Base-by-base conservation (phyloP, 2,329 filamentous ascomycete species). In the Raffaelea albimanens region DNA sequence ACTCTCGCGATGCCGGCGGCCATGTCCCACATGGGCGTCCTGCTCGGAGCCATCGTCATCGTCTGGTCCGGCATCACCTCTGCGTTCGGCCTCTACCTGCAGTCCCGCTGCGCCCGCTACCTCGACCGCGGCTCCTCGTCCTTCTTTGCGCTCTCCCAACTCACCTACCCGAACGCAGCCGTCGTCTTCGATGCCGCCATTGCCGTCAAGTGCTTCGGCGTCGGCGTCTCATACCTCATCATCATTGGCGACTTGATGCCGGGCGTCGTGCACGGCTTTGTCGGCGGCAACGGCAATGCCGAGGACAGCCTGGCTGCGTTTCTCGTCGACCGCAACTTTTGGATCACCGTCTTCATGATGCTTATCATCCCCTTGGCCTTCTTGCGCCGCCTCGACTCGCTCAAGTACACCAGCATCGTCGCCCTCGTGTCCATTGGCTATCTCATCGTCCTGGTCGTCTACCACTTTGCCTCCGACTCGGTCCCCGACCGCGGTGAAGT, bases 241-340 rank as follows among this genome's bases (percentile, higher is more conserved):
- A 97, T 98, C 59, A 97, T 98, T 57, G 93, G 93, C 44, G 93
- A 98, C 63, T 71, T 98, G 53, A 98, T 98, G 93, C 93, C 93
- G 1, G 91, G 89, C 36, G 93, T 98, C 10, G 82, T 93, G 21
- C 70, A 80, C 51, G 93, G 90, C 4, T 91, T 98, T 64, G 13
- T 13, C 7, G 25, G 25, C 13, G 25, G 25, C 7, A 78, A 80
- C 52, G 74, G 77, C 43, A 69, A 72, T 44, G 76, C 78, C 19
- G 77, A 74, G 18, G 73, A 78, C 2, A 69, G 84, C 40, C 76
- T 80, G 2, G 25, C 25, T 7, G 25, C 25, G 7, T 97, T 91
- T 59, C 68, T 97, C 53, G 75, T 91, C 40, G 89, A 97, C 61
- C 80, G 93, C 44, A 85, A 93, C 62, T 98, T 98, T 63, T 98